Base-by-base conservation (phyloP, 2,329 filamentous ascomycete species). In the Nemania bipapillata region DNA sequence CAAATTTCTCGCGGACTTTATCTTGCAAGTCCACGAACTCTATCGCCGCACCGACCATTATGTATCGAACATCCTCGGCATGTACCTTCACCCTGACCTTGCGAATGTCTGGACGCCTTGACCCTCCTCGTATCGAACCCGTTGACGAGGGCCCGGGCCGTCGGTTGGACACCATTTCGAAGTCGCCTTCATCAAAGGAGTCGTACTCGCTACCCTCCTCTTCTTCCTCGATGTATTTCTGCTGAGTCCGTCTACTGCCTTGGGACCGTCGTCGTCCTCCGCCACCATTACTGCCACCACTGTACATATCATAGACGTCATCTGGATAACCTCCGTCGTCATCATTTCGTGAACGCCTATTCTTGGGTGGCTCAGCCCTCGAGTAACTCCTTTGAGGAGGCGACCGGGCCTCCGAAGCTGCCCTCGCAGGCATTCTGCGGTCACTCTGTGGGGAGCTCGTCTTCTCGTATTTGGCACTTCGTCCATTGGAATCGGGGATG, bases 11-110 rank as follows among this genome's bases (percentile, higher is more conserved):
- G 54, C 91, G 87, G 67, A 99, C 92, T 68, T 90, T 90, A 70
- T 91, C 89, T 47, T 91, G 89, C 52, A 99, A 89, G 67, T 95
- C 92, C 5, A 86, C 83, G 79, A 94, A 97, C 68, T 91, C 89
- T 12, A 93, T 86, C 1, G 88, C 87, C 0, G 90, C 83, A 7
- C 88, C 88, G 61, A 97, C 89, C 87, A 97, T 94, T 72, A 98
- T 92, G 79, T 97, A 97, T 68, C 96, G 90, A 35, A 94, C 96
- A 77, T 99, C 96, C 52, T 93, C 92, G 1, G 88, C 90, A 77
- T 98, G 94, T 1, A 97, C 94, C 83, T 99, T 99, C 79, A 97
- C 90, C 42, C 94, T 89, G 72, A 98, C 90, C 80, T 94, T 91
- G 70, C 88, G 88, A 65, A 96, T 84, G 6, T 93, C 91, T 1